Base-by-base conservation (phyloP, 306 rosid genomes). In the Coriaria nepalensis region DNA sequence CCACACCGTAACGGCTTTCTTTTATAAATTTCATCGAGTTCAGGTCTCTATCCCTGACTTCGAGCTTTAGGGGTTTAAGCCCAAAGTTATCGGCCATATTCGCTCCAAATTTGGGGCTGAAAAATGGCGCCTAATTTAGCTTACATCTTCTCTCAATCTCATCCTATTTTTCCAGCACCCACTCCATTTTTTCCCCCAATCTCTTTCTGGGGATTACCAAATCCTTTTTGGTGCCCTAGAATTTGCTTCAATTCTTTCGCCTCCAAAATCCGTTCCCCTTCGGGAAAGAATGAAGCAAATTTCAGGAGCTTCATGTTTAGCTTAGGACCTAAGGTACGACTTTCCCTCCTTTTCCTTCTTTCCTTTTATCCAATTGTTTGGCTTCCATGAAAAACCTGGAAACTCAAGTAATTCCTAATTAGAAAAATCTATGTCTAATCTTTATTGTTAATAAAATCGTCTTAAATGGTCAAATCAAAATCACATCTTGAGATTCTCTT, bases 151-250 rank as follows among this genome's bases (percentile, higher is more conserved):
- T 62, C 52, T 65, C 71, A 58, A 13, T 62, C 69, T 52, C 56
- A 38, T 58, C 58, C 58, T 74, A 61, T 43, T 40, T 44, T 9
- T 33, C 44, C 32, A 44, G 8, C 42, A 36, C 43, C 40, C 61
- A 57, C 42, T 46, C 44, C 20, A 12, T 11, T 48, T 61, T 9
- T 13, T 48, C 13, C 8, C 43, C 66, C 45, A 12, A 20, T 46
- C 41, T 37, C 20, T 43, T 66, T 73, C 87, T 70, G 63, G 93
- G 94, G 77, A 52, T 68, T 53, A 72, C 81, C 49, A 6, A 48
- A 9, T 49, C 56, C 41, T 52, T 12, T 62, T 44, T 44, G 76
- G 68, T 70, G 53, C 78, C 82, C 88, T 78, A 66, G 81, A 65
- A 63, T 52, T 67, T 59, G 50, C 71, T 61, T 45, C 47, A 37